phyloP scores from a whole-genome alignment of 2,329 filamentous ascomycete genomes.

The Fusarium luffae region DNA sequence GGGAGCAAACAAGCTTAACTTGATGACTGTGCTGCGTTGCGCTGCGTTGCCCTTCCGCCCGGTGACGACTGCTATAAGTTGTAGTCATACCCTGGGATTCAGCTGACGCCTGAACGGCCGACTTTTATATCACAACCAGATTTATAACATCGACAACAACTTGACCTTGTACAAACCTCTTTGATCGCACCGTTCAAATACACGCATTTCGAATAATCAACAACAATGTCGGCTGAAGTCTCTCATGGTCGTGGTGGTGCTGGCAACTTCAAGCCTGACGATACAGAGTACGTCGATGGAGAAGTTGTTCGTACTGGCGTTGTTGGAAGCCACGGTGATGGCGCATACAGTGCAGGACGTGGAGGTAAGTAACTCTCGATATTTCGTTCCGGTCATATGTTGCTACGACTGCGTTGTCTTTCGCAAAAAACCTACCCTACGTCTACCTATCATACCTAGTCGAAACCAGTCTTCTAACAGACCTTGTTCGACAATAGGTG shows the following conservation, averaged over 20 bases:
- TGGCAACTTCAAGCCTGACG: slow-evolving; percentile 69
- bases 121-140: slow-evolving; percentile 16
- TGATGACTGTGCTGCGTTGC: slow-evolving; percentile 22
- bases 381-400: background rate
- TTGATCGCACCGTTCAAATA: slow-evolving; percentile 1
- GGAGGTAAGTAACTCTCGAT: slow-evolving; percentile 59
- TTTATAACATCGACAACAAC: background rate
- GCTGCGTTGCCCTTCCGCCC: slow-evolving; percentile 18
- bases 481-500: slow-evolving; percentile 53
- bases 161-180: background rate
- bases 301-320: slow-evolving; percentile 67
- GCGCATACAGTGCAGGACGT: slow-evolving; percentile 68
- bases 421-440: background rate
- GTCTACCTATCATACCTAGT: background rate
- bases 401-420: background rate
- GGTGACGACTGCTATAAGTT: slow-evolving; percentile 40
- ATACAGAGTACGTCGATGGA: slow-evolving; percentile 70
- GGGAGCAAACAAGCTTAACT: slow-evolving; percentile 39
- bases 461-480: slow-evolving; percentile 10
- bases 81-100: slow-evolving; percentile 36
- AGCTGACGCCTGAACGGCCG: slow-evolving; percentile 26
- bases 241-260: slow-evolving; percentile 71
- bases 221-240: slow-evolving; percentile 58
- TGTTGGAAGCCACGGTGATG: slow-evolving; percentile 67
- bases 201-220: slow-evolving; percentile 13